A percentile compares a stretch with the other conserved stretches of the same genome.
Conservation (phyloP, 208 protist species). For the Angomonas deanei region DNA sequence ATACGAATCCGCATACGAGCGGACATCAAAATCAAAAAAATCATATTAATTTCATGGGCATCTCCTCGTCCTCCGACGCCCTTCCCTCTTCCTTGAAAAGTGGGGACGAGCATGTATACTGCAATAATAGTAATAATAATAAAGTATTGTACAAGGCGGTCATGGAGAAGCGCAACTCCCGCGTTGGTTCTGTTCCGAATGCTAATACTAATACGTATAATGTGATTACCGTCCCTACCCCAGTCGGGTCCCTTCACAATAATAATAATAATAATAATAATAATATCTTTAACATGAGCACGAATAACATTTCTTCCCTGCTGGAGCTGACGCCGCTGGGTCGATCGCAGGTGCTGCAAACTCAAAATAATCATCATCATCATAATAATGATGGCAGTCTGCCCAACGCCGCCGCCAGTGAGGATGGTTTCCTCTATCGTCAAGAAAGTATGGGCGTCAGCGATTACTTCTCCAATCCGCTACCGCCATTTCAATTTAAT, state of each 20-base stretch:
- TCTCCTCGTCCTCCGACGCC: background rate
- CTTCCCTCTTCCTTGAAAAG: background rate
- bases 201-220: background rate
- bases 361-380: background rate
- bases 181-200: background rate
- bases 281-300: background rate
- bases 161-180: background rate
- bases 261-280: constrained; percentile 11
- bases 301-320: background rate
- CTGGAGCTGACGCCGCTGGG: too few relatives aligned
- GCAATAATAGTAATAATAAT: background rate
- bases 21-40: too few relatives aligned
- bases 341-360: too few relatives aligned
- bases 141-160: background rate
- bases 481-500: background rate
- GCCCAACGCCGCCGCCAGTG: too few relatives aligned
- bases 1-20: too few relatives aligned
- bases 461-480: too few relatives aligned
- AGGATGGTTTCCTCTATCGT: too few relatives aligned
- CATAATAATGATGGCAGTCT: too few relatives aligned
- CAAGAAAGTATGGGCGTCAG: background rate
- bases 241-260: background rate
- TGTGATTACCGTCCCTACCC: background rate
- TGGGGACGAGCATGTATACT: background rate
- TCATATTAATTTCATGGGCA: background rate